Conservation (phyloP, 306 rosid species). For the Vigna mungo region DNA sequence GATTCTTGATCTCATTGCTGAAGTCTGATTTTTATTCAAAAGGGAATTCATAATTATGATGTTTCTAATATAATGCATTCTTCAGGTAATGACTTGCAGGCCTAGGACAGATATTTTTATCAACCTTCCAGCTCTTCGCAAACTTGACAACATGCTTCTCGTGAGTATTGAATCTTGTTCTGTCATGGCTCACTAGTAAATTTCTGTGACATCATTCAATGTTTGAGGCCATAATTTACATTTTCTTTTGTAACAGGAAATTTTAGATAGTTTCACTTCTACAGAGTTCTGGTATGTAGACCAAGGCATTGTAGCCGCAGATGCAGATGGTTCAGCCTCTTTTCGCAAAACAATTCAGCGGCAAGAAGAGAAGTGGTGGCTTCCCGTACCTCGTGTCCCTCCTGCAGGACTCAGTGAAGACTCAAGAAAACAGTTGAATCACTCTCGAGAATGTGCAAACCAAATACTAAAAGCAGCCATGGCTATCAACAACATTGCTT, state of each 20-base stretch:
- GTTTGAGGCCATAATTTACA: neutral
- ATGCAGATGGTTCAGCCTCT: constrained; percentile 80
- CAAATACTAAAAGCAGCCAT: constrained; percentile 88
- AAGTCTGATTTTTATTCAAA: neutral
- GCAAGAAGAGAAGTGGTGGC: constrained; percentile 99
- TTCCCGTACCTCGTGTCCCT: constrained; percentile 91
- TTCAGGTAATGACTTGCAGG: constrained; percentile 95
- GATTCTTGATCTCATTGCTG: neutral
- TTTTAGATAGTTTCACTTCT: constrained; percentile 68
- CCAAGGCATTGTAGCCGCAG: constrained; percentile 83
- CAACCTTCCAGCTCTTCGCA: constrained; percentile 93
- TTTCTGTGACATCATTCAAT: constrained; percentile 3
- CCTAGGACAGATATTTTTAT: constrained; percentile 89
- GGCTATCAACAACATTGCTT: constrained; percentile 81
- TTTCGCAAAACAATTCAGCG: constrained; percentile 76
- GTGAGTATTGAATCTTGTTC: constrained; percentile 57
- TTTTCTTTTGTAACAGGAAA: constrained; percentile 58
- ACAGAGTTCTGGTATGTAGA: constrained; percentile 97
- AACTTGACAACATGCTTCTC: constrained; percentile 93
- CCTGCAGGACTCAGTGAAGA: constrained; percentile 73
- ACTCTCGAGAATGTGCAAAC: constrained; percentile 78
- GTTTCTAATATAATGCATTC: constrained; percentile 56
- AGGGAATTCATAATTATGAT: constrained; percentile 29
- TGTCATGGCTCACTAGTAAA: neutral
- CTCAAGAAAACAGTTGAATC: constrained; percentile 81